Evolutionary conservation across 495 filamentous ascomycete genomes (phyloP).

Genomic region (Aspergillus sclerotiicarbonarius): DNA sequence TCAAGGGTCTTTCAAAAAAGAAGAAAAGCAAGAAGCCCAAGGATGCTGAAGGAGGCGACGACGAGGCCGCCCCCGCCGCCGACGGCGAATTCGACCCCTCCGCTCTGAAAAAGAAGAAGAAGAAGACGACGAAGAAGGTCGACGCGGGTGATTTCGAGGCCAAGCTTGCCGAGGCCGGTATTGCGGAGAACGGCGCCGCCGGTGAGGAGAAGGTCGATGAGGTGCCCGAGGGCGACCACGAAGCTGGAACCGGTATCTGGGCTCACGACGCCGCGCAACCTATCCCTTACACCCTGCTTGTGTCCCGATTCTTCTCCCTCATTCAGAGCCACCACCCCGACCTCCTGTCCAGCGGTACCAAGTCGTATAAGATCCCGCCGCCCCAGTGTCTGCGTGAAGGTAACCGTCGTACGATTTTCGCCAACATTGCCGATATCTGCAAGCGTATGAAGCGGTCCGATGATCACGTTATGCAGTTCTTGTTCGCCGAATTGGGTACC

Average conservation of each 20-base stretch:
- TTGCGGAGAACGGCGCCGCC: slow-evolving; percentile 53
- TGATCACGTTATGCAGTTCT: slow-evolving; percentile 93
- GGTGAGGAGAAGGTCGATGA: slow-evolving; percentile 50
- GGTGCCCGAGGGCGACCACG: slow-evolving; percentile 69
- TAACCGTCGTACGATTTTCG: slow-evolving; percentile 99
- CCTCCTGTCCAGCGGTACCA: slow-evolving; percentile 78
- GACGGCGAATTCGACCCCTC: slow-evolving; percentile 72
- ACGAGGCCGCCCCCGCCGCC: slow-evolving; percentile 55
- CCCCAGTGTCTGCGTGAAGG: slow-evolving; percentile 99
- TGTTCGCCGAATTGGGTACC: slow-evolving; percentile 97
- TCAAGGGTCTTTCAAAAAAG: slow-evolving; percentile 87
- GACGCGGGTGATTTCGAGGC: slow-evolving; percentile 77
- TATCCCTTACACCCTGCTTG: slow-evolving; percentile 80
- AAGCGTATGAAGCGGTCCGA: slow-evolving; percentile 95
- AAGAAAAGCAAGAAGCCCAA: slow-evolving; percentile 68
- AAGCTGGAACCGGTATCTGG: slow-evolving; percentile 94
- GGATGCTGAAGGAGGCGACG: slow-evolving; percentile 54
- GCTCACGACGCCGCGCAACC: slow-evolving; percentile 69
- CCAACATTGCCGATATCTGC: slow-evolving; percentile 91
- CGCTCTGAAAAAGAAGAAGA: slow-evolving; percentile 92
- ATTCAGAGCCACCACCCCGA: slow-evolving; percentile 93
- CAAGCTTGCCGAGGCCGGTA: slow-evolving; percentile 72
- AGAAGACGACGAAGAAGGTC: slow-evolving; percentile 69
- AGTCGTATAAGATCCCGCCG: slow-evolving; percentile 97
- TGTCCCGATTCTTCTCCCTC: slow-evolving; percentile 87